A percentile compares a stretch with the other conserved stretches of the same genome.
Conservation (phyloP, 306 rosid genomes). For the Begonia loranthoides region DNA sequence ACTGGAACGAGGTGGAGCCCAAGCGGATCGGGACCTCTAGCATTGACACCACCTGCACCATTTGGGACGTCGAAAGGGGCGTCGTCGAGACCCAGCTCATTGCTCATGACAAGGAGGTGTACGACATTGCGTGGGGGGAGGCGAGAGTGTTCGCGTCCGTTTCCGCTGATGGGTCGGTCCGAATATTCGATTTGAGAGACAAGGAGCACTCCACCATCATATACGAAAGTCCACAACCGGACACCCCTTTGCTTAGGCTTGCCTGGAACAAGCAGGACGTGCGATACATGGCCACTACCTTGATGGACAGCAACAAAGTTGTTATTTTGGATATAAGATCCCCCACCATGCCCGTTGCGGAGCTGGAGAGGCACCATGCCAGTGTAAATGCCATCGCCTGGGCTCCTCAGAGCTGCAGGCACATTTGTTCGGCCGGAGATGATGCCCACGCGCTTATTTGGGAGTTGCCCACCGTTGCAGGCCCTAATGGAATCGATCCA, state of each 20-base stretch:
- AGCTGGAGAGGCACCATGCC: constrained; percentile 66
- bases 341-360: constrained; percentile 82
- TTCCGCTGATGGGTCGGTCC: constrained; percentile 88
- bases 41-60: constrained; percentile 90
- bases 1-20: constrained; percentile 90
- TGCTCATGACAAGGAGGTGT: constrained; percentile 94
- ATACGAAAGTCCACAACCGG: constrained; percentile 89
- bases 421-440: constrained; percentile 77
- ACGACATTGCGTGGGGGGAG: constrained; percentile 95
- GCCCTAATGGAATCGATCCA: constrained; percentile 73
- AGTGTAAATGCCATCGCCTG: constrained; percentile 67
- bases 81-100: constrained; percentile 91
- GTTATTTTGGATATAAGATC: constrained; percentile 87
- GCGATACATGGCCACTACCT: constrained; percentile 78
- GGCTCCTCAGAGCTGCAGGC: constrained; percentile 60
- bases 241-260: constrained; percentile 76
- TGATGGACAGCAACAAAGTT: constrained; percentile 82
- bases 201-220: constrained; percentile 93
- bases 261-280: constrained; percentile 98
- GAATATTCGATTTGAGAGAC: constrained; percentile 78
- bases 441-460: constrained; percentile 80
- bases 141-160: constrained; percentile 87
- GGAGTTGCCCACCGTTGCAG: constrained; percentile 79
- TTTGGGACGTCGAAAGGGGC: constrained; percentile 75
- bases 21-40: constrained; percentile 74